Base-by-base conservation (phyloP, 2,329 filamentous ascomycete species). In the Bipolaris victoriae region DNA sequence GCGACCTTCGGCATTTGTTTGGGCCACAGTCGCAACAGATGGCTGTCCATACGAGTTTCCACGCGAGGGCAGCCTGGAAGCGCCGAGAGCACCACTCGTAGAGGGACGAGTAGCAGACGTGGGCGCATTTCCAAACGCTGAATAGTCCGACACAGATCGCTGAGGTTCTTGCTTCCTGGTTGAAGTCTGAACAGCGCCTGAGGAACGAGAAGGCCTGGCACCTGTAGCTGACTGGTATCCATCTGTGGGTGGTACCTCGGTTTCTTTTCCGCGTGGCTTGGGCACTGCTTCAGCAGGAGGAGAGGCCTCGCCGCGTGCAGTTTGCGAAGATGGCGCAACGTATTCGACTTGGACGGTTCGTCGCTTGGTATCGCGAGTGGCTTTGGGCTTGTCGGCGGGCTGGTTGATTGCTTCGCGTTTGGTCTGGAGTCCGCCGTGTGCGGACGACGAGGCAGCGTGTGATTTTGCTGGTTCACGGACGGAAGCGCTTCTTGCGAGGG, bases 291-390 rank as follows among this genome's bases (percentile, higher is more conserved):
- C 76, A 18, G 66, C 60, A 47, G 73, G 67, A 20, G 78, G 75
- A 24, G 76, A 77, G 33, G 73, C 62, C 53, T 86, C 86, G 29
- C 90, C 92, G 63, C 94, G 86, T 61, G 89, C 85, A 0, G 94
- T 97, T 71, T 94, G 88, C 5, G 92, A 96, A 24, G 89, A 88
- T 22, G 95, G 95, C 18, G 93, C 90, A 55, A 98, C 95, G 76
- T 99, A 99, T 80, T 99, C 95, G 60, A 99, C 91, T 78, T 99
- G 95, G 0, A 99, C 92, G 0, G 95, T 99, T 67, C 93, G 87
- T 55, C 95, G 88, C 79, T 98, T 98, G 69, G 90, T 90, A 73
- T 97, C 93, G 65, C 92, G 89, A 31, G 81, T 77, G 7, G 83
- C 79, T 74, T 90, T 90, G 40, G 86, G 84, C 69, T 88, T 88